Base-by-base conservation (phyloP, 129 eudicot genomes). In the Pseudognaphalium luteoalbum region DNA sequence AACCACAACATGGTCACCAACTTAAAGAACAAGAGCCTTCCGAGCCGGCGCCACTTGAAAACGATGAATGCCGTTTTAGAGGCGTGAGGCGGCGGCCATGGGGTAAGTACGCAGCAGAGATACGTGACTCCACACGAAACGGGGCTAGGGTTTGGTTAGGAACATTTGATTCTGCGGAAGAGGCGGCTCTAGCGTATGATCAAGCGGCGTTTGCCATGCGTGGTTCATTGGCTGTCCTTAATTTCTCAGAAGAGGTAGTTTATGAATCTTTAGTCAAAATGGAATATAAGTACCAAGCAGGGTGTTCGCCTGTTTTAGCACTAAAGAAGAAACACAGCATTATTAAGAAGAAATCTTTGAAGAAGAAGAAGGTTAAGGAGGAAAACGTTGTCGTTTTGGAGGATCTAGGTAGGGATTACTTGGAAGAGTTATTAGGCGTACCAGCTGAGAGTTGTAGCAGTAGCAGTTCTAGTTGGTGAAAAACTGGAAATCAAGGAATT, bases 41-140 rank as follows among this genome's bases (percentile, higher is more conserved):
- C 9, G 56, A 50, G 34, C 35, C 39, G 1, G 28, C 28, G 4
- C 51, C 4, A 44, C 4, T 0, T 9, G 51, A 32, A 32, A 32
- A 32, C 34, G 34, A 32, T 32, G 68, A 79, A 44, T 65, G 39
- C 3, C 61, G 70, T 6, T 83, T 73, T 21, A 52, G 81, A 79
- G 86, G 86, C 61, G 86, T 83, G 41, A 66, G 83, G 30, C 19
- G 71, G 77, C 83, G 86, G 10, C 86, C 86, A 16, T 83, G 83
- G 86, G 86, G 86, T 17, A 83, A 78, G 76, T 83, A 58, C 19
- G 86, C 86, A 0, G 83, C 83, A 2, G 86, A 83, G 81, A 83
- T 83, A 78, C 82, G 86, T 41, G 83, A 83, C 68, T 78, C 86
- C 6, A 83, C 83, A 0, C 79, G 83, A 15, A 83, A 78, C 42